Evolutionary conservation across 805 yeast genomes (phyloP).

Genomic region (Candida silvicultrix): DNA sequence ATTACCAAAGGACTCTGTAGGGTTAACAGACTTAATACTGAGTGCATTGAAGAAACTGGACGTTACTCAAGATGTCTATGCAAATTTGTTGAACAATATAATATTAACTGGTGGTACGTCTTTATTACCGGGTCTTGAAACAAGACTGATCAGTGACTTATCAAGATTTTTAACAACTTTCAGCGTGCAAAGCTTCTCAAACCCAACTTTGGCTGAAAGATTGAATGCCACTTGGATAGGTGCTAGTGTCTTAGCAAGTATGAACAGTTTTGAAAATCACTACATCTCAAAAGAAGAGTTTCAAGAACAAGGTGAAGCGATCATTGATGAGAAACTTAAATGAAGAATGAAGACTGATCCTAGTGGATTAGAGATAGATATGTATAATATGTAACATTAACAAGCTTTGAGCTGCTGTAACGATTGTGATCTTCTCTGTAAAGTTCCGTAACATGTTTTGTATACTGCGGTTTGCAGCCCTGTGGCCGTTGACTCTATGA

Average conservation of each 20-base stretch:
- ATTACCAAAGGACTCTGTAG: constrained; percentile 13
- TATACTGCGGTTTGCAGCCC: background rate
- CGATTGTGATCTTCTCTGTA: too few species aligned
- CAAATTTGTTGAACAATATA: constrained; percentile 50
- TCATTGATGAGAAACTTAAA: constrained; percentile 37
- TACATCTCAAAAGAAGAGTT: constrained; percentile 71
- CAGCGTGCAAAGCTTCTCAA: constrained; percentile 48
- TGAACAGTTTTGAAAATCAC: constrained; percentile 77
- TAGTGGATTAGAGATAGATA: background rate
- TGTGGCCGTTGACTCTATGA: background rate
- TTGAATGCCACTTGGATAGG: constrained; percentile 73
- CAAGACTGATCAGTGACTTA: constrained; percentile 58
- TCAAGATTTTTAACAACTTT: constrained; percentile 60
- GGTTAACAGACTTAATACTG: constrained; percentile 32
- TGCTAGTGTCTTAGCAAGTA: constrained; percentile 66
- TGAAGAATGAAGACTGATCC: constrained; percentile 10
- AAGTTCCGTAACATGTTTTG: background rate
- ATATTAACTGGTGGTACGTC: constrained; percentile 72
- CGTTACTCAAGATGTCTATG: constrained; percentile 33
- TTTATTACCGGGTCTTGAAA: constrained; percentile 63
- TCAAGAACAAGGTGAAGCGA: constrained; percentile 59
- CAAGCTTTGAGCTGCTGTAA: background rate
- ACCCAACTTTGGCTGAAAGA: constrained; percentile 61
- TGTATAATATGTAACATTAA: background rate
- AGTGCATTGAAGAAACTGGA: constrained; percentile 36